phyloP scores from a whole-genome alignment of 345 rosid species.

The Sapria himalayana region DNA sequence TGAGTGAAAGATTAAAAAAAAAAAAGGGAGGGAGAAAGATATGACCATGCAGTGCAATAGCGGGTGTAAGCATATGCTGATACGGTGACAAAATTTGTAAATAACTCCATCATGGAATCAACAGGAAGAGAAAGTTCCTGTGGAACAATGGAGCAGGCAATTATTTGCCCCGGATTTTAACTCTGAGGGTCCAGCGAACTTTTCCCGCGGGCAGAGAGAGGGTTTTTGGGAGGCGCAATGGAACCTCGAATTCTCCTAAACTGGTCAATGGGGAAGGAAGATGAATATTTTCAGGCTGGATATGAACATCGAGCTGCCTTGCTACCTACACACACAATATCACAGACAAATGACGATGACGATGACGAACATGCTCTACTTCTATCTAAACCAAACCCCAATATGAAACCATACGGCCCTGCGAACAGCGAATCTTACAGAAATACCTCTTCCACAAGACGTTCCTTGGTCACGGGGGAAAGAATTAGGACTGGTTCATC shows the following conservation, averaged over 20 bases:
- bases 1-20: too few relatives aligned
- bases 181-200: conserved; percentile 52
- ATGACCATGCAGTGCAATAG: too few relatives aligned
- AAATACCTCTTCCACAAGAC: conserved; percentile 52
- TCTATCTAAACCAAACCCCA: too few relatives aligned
- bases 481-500: conserved; percentile 55
- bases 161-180: conserved; percentile 64
- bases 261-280: conserved; percentile 42
- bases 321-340: too few relatives aligned
- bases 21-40: too few relatives aligned
- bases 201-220: conserved; percentile 66
- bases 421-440: not conserved
- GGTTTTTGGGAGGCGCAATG: conserved; percentile 56
- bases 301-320: conserved; percentile 56
- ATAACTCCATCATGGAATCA: too few relatives aligned
- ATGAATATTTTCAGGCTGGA: conserved; percentile 52
- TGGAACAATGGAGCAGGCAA: not conserved
- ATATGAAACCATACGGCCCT: too few relatives aligned
- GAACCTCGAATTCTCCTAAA: conserved; percentile 60
- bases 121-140: too few relatives aligned
- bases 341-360: too few relatives aligned
- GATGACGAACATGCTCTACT: too few relatives aligned
- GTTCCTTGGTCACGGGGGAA: conserved; percentile 52
- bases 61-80: too few relatives aligned
- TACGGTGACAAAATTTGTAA: too few relatives aligned